Conservation (phyloP, 2,329 filamentous ascomycete genomes). For the Sporothrix sp. region DNA sequence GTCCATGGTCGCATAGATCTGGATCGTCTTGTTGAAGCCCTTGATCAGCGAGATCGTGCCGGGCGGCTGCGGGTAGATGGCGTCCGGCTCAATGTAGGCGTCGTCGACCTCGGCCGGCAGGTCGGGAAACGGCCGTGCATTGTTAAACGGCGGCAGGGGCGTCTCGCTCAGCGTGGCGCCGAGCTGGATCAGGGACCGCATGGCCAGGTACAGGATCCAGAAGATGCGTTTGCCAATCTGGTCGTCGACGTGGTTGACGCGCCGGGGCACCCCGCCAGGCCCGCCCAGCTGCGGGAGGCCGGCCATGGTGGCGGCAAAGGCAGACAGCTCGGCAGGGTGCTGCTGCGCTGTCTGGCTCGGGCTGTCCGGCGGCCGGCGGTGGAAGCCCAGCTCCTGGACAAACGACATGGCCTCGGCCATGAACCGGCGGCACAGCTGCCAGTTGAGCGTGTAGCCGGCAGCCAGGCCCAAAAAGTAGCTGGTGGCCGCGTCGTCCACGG, state of each 20-base stretch:
- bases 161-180: conserved; percentile 63
- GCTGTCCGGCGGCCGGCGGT: conserved; percentile 37
- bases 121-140: conserved; percentile 63
- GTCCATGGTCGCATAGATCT: conserved; percentile 73
- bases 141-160: conserved; percentile 64
- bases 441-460: conserved; percentile 58
- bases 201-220: conserved; percentile 70
- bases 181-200: conserved; percentile 67
- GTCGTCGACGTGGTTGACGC: conserved; percentile 55
- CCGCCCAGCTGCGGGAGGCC: not conserved
- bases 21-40: conserved; percentile 72
- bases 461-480: conserved; percentile 66
- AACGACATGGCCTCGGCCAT: conserved; percentile 63
- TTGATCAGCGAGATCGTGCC: conserved; percentile 60
- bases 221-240: conserved; percentile 72
- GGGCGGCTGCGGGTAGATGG: conserved; percentile 60
- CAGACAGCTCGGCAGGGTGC: not conserved
- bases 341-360: not conserved
- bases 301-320: not conserved
- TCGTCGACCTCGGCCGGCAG: conserved; percentile 78
- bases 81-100: conserved; percentile 62
- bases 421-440: conserved; percentile 58
- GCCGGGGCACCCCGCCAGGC: conserved; percentile 17
- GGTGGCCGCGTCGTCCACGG: conserved; percentile 51
- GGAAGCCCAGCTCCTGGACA: conserved; percentile 56